Conservation (phyloP, 257 asterid species). For the Parsonsia alboflavescens region DNA sequence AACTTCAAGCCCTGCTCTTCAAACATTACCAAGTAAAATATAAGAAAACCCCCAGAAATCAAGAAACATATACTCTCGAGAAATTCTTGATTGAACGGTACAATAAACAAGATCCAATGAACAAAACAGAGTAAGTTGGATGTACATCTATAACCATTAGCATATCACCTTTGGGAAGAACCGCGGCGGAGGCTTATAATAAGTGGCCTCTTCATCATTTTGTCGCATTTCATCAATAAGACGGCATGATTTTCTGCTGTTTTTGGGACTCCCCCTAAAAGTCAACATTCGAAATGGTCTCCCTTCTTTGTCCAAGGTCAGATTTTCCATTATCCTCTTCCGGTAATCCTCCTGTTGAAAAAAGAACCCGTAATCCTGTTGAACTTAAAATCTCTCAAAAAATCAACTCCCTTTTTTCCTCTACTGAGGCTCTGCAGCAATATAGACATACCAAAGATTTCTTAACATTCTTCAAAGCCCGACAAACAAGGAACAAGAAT, state of each 20-base stretch:
- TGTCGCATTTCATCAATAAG: constrained; percentile 52
- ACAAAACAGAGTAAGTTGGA: neutral
- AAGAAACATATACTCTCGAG: too few relatives aligned
- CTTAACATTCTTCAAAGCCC: neutral
- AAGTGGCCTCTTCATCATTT: constrained; percentile 30
- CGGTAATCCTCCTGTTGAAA: constrained; percentile 41
- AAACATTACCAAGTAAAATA: too few relatives aligned
- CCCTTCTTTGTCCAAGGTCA: constrained; percentile 59
- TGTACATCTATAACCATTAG: neutral
- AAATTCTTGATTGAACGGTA: neutral
- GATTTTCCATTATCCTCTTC: constrained; percentile 36
- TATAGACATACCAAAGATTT: too few relatives aligned
- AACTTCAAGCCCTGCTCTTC: too few relatives aligned
- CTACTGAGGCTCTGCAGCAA: neutral
- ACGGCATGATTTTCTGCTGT: constrained; percentile 37
- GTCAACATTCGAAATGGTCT: constrained; percentile 83
- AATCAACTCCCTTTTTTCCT: neutral
- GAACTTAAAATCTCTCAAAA: too few relatives aligned
- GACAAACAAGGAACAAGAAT: neutral
- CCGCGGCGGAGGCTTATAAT: constrained; percentile 26
- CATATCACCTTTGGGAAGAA: constrained; percentile 49
- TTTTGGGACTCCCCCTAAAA: constrained; percentile 86
- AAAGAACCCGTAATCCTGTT: neutral
- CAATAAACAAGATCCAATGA: neutral
- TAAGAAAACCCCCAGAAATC: neutral